These are phyloP conservation scores for Entomortierella beljakovae DNA, from an alignment of 192 early-diverging fungal genomes.

Conservation along the genomic window DNA sequence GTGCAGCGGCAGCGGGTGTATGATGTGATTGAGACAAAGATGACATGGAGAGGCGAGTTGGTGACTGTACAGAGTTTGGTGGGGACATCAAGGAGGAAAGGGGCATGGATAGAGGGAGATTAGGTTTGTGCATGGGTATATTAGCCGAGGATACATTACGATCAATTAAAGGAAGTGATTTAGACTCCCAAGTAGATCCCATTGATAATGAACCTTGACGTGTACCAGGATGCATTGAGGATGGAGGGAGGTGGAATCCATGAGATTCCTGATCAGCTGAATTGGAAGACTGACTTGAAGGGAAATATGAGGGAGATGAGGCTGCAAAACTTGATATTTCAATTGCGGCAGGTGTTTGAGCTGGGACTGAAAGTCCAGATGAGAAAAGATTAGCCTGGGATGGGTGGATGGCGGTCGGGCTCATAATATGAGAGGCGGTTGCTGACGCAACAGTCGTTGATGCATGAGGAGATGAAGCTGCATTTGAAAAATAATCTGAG, in stretches of 20 bases:
- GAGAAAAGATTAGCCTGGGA: constrained; percentile 4
- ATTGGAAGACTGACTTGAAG: constrained; percentile 12
- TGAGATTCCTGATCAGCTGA: constrained; percentile 1
- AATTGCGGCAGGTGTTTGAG: constrained; percentile 38
- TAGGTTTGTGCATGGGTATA: constrained; percentile 32
- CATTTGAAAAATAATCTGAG: constrained; percentile 29
- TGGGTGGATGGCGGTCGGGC: constrained; percentile 3
- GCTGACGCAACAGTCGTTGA: constrained; percentile 9
- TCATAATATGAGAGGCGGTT: constrained; percentile 1
- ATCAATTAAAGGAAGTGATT: background rate
- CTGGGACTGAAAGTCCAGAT: constrained; percentile 25
- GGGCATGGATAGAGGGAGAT: constrained; percentile 37
- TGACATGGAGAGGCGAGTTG: constrained; percentile 35
- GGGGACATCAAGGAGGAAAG: constrained; percentile 43
- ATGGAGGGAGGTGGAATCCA: constrained; percentile 30
- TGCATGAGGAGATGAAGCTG: constrained; percentile 7
- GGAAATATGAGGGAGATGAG: constrained; percentile 48
- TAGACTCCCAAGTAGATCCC: background rate
- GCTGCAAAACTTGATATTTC: constrained; percentile 46
- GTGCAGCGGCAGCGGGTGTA: constrained; percentile 4
- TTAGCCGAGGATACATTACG: constrained; percentile 19
- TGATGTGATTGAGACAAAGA: constrained; percentile 23
- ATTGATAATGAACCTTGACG: constrained; percentile 1
- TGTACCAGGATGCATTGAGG: constrained; percentile 15
- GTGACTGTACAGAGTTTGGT: constrained; percentile 8